These are phyloP conservation scores for Euphorbia tirucalli DNA, from an alignment of 345 rosid species.

Conservation along the genomic window DNA sequence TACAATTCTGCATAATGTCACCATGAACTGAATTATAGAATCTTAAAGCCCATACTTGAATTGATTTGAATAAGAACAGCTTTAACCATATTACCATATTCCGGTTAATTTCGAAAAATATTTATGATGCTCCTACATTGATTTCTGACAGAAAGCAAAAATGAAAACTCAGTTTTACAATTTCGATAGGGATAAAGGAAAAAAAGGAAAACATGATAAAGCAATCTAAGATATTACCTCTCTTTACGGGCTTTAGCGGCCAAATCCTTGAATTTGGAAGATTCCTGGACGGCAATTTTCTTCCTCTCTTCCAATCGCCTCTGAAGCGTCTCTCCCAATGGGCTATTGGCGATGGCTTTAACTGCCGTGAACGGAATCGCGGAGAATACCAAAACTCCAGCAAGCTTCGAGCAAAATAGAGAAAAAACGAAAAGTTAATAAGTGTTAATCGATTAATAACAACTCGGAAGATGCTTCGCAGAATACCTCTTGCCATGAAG, in stretches of 20 bases:
- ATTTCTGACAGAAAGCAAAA: neutral
- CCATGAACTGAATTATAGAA: neutral
- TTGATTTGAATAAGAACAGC: neutral
- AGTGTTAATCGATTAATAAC: neutral
- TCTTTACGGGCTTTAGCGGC: slow-evolving; percentile 64
- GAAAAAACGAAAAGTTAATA: neutral
- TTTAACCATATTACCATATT: neutral
- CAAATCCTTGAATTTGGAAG: slow-evolving; percentile 56
- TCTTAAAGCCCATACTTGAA: neutral
- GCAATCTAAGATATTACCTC: slow-evolving; percentile 44
- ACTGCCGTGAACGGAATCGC: slow-evolving; percentile 90
- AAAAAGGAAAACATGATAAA: neutral
- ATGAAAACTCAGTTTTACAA: neutral
- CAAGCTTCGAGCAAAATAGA: slow-evolving; percentile 46
- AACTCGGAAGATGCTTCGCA: neutral
- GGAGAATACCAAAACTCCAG: slow-evolving; percentile 84
- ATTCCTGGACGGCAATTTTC: slow-evolving; percentile 52
- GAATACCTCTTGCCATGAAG: slow-evolving; percentile 86
- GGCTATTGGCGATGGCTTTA: slow-evolving; percentile 89
- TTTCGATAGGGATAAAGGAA: neutral
- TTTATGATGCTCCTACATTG: too few species aligned
- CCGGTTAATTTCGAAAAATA: neutral
- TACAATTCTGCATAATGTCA: neutral
- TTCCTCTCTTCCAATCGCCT: slow-evolving; percentile 63
- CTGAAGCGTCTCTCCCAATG: slow-evolving; percentile 70